Conservation (phyloP, 306 rosid species). For the Castanea sativa region DNA sequence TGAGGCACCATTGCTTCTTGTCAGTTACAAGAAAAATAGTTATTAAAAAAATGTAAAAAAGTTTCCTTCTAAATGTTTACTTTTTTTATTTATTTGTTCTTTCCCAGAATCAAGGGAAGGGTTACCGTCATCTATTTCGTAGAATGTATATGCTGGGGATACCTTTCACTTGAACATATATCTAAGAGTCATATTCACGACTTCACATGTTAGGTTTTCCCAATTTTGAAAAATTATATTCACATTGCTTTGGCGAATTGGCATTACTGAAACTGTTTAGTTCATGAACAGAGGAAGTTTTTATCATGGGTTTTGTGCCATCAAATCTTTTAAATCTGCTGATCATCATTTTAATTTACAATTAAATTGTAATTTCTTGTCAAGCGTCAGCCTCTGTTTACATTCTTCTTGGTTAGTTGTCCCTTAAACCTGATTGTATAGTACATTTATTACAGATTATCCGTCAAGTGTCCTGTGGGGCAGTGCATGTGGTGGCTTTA, state of each 20-base stretch:
- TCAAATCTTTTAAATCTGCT: background rate
- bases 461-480: constrained; percentile 92
- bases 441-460: constrained; percentile 50
- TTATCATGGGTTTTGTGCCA: background rate
- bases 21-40: background rate
- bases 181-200: background rate
- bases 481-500: constrained; percentile 80
- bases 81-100: background rate
- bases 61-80: background rate
- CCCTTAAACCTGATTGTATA: background rate
- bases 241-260: background rate
- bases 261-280: background rate
- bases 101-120: background rate
- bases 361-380: constrained; percentile 3
- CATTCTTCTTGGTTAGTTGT: background rate
- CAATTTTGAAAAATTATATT: background rate
- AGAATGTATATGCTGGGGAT: background rate
- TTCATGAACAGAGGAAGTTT: background rate
- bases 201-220: background rate
- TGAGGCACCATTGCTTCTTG: background rate
- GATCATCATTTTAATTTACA: background rate
- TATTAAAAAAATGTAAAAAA: background rate
- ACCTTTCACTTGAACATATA: background rate
- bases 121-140: background rate
- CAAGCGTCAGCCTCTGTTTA: background rate